Conservation (phyloP, 176 grass and related monocot genomes). For the Cenchrus fungigraminus region DNA sequence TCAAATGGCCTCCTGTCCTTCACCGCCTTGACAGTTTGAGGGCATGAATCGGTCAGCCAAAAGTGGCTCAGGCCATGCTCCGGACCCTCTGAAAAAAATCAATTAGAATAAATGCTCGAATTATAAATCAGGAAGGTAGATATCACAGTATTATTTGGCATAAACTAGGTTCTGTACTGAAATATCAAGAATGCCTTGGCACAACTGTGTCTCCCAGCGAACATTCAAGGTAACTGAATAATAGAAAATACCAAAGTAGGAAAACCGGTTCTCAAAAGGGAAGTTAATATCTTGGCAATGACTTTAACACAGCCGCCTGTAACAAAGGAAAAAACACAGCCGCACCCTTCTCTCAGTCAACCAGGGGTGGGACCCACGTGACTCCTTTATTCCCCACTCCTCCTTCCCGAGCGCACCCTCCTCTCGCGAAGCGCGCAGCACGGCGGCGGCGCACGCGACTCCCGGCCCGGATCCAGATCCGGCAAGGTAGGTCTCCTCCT, state of each 20-base stretch:
- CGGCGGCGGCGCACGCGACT: no score
- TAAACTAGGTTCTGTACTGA: background rate
- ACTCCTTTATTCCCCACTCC: no score
- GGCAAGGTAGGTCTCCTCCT: no score
- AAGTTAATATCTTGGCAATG: background rate
- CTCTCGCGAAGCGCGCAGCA: no score
- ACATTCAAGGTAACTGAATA: background rate
- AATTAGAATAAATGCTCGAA: background rate
- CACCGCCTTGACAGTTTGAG: conserved; percentile 73
- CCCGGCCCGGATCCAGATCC: no score
- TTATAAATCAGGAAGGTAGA: conserved; percentile 27
- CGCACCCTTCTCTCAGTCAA: no score
- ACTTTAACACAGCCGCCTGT: no score
- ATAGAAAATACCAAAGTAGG: background rate
- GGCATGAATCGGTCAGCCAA: conserved; percentile 97
- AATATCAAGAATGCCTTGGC: background rate
- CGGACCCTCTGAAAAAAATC: conserved; percentile 57
- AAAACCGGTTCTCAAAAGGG: background rate
- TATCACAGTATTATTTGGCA: conserved; percentile 10
- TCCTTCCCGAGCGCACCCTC: no score
- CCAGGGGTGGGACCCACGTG: no score
- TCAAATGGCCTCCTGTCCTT: conserved; percentile 72
- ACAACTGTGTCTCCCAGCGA: background rate
- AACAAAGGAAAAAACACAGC: no score
- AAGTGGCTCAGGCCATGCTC: conserved; percentile 76